These are phyloP conservation scores for Claviceps spartinae DNA, from an alignment of 2,329 filamentous ascomycete genomes.

Conservation along the genomic window DNA sequence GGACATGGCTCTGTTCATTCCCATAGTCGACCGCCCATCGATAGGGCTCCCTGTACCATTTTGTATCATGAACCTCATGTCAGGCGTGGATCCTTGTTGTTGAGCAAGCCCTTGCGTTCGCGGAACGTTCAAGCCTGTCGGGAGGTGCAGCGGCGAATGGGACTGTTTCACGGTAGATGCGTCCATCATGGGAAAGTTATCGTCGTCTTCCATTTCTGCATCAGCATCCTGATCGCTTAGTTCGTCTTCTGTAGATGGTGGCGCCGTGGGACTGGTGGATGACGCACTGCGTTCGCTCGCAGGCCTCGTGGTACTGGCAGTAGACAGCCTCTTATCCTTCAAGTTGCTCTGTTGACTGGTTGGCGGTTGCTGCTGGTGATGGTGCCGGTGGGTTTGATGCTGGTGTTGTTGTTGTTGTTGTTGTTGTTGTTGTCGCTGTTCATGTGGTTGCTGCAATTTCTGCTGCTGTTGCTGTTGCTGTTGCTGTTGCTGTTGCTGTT, in stretches of 20 bases:
- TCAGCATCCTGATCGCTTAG: slow-evolving; percentile 23
- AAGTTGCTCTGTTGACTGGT: background rate
- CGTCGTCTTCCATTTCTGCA: slow-evolving; percentile 45
- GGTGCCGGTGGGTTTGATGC: slow-evolving; percentile 3
- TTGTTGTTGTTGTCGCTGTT: slow-evolving; percentile 1
- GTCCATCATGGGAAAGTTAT: slow-evolving; percentile 38
- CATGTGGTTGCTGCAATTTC: slow-evolving; percentile 8
- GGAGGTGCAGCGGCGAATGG: slow-evolving; percentile 25
- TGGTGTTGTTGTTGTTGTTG: slow-evolving; percentile 11
- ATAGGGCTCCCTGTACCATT: slow-evolving; percentile 24
- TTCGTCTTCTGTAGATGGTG: slow-evolving; percentile 28
- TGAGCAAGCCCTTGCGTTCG: slow-evolving; percentile 26
- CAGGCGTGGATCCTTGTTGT: slow-evolving; percentile 14
- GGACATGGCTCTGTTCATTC: slow-evolving; percentile 31
- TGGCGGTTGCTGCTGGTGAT: background rate
- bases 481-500: slow-evolving; percentile 14
- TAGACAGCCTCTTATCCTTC: slow-evolving; percentile 17
- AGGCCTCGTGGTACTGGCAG: slow-evolving; percentile 21
- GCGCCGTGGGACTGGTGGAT: slow-evolving; percentile 21
- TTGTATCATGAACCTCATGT: slow-evolving; percentile 30
- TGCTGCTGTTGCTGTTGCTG: slow-evolving; percentile 15
- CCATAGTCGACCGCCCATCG: slow-evolving; percentile 21
- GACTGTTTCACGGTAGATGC: slow-evolving; percentile 24
- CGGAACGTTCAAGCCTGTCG: slow-evolving; percentile 29
- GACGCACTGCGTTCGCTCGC: slow-evolving; percentile 20